Evolutionary conservation across 2,329 filamentous ascomycete species (phyloP).

Genomic region (Colletotrichum sojae): DNA sequence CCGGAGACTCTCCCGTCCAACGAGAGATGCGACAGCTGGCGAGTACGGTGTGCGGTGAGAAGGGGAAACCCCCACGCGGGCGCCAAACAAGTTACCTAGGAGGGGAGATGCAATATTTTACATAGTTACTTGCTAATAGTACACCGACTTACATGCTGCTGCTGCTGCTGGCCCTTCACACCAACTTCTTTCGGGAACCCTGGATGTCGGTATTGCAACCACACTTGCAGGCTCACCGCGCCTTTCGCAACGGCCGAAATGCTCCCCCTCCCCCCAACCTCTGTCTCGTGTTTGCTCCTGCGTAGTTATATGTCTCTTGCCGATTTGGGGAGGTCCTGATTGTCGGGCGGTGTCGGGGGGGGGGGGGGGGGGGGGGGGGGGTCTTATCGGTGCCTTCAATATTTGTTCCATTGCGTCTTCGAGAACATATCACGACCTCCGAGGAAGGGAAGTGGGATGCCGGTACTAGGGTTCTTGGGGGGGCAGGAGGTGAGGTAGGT

Average conservation of each 20-base stretch:
- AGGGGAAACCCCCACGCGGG: slow-evolving; percentile 7
- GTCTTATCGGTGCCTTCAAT: too few relatives aligned
- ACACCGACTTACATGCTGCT: too few relatives aligned
- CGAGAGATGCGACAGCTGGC: neutral
- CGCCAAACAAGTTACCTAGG: neutral
- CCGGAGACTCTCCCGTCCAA: slow-evolving; percentile 23
- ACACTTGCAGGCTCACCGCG: neutral
- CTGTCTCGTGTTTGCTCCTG: neutral
- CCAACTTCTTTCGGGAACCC: slow-evolving; percentile 23
- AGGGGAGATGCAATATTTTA: neutral
- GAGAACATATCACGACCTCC: slow-evolving; percentile 10
- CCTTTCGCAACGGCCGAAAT: slow-evolving; percentile 10
- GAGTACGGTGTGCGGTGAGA: neutral
- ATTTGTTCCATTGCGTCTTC: slow-evolving; percentile 11
- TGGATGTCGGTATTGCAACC: slow-evolving; percentile 20
- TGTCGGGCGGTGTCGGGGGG: slow-evolving; percentile 8
- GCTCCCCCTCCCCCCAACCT: neutral
- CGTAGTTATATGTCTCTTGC: neutral
- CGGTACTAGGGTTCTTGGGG: neutral
- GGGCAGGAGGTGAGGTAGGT: too few relatives aligned
- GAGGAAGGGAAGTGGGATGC: neutral
- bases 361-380: too few relatives aligned
- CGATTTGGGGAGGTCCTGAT: neutral
- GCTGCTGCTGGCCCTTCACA: neutral
- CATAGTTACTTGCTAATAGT: neutral